These are phyloP conservation scores for Bipolaris oryzae DNA, from an alignment of 2,329 filamentous ascomycete genomes.

Conservation along the genomic window DNA sequence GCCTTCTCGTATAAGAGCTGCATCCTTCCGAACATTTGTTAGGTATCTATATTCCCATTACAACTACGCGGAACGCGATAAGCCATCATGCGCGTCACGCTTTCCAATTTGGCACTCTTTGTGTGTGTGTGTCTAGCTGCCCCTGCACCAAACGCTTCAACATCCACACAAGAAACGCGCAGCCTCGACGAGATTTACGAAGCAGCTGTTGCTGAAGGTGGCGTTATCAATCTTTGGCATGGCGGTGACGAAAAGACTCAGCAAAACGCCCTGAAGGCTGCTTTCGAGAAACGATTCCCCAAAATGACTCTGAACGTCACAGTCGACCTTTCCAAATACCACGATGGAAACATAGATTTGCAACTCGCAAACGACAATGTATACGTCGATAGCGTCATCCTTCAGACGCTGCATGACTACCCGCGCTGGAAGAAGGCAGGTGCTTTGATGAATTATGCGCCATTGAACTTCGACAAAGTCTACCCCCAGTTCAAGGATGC, in stretches of 20 bases:
- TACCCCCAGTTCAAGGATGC: conserved; percentile 52
- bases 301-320: conserved; percentile 60
- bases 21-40: neutral
- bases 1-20: neutral
- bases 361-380: conserved; percentile 48
- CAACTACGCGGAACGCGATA: neutral
- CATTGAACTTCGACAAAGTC: conserved; percentile 54
- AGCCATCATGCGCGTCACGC: conserved; percentile 4
- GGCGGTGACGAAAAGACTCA: conserved; percentile 57
- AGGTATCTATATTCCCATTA: neutral
- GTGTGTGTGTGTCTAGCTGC: conserved; percentile 3
- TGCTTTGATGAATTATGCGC: conserved; percentile 58
- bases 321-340: conserved; percentile 63
- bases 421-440: conserved; percentile 58
- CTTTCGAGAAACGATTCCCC: conserved; percentile 57
- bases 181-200: conserved; percentile 58
- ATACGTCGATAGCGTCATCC: conserved; percentile 53
- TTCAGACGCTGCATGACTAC: conserved; percentile 61
- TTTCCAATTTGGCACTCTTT: conserved; percentile 8
- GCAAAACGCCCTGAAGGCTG: conserved; percentile 49
- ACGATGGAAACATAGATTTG: conserved; percentile 55
- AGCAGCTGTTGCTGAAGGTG: conserved; percentile 57
- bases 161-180: conserved; percentile 49
- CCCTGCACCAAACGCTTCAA: neutral
- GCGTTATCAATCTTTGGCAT: conserved; percentile 55